These are phyloP conservation scores for Zygnema cylindricum DNA, from an alignment of 139 green algal genomes.

Conservation along the genomic window DNA sequence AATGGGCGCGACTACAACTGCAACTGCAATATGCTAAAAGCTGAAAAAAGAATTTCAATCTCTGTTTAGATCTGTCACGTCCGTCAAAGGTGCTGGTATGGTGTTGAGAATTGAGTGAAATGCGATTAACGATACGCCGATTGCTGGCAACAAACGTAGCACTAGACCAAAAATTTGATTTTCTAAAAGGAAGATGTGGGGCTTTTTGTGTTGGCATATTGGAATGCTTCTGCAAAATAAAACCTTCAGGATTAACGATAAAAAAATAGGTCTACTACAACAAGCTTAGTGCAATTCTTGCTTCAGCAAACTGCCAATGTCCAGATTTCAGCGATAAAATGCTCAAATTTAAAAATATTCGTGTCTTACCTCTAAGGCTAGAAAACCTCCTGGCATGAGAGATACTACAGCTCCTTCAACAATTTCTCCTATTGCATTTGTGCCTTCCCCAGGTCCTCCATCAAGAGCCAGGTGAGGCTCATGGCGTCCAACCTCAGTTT, in stretches of 20 bases:
- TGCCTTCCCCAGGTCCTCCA: constrained; percentile 75
- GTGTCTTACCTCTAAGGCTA: constrained; percentile 52
- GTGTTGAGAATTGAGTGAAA: no score
- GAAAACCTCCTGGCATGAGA: constrained; percentile 48
- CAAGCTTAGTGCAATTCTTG: neutral
- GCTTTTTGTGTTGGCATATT: neutral
- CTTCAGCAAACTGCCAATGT: neutral
- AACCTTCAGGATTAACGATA: neutral
- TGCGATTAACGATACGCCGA: no score
- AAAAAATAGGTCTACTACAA: neutral
- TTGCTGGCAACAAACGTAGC: no score
- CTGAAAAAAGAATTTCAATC: no score
- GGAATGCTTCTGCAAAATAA: neutral
- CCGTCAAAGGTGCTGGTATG: no score
- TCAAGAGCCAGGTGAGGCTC: constrained; percentile 84
- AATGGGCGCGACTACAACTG: no score
- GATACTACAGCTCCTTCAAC: neutral
- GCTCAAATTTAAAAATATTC: neutral
- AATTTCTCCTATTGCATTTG: constrained; percentile 62
- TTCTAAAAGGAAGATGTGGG: neutral
- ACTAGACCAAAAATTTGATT: no score
- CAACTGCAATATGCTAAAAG: no score
- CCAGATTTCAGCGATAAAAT: neutral
- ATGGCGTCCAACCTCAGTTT: constrained; percentile 81
- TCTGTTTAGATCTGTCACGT: no score